These are phyloP conservation scores for Sporothrix pseudoabietina DNA, from an alignment of 2,329 filamentous ascomycete genomes.

Conservation along the genomic window DNA sequence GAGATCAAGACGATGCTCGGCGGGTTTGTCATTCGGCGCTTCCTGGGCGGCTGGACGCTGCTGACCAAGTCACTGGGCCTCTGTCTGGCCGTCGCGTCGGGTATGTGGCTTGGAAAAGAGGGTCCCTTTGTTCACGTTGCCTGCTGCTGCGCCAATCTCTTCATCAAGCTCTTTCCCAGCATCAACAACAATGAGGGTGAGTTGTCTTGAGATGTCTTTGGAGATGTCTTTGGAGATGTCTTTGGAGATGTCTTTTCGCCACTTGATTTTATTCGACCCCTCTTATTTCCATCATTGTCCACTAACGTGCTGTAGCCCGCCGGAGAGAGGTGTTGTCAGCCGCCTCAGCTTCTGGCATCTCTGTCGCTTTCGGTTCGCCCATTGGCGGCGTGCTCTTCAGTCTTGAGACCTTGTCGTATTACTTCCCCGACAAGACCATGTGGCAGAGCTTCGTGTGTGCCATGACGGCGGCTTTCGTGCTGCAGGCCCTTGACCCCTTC, in stretches of 20 bases:
- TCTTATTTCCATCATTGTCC: not conserved
- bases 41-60: conserved; percentile 86
- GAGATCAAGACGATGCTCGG: conserved; percentile 97
- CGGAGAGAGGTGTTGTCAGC: conserved; percentile 93
- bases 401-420: conserved; percentile 95
- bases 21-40: conserved; percentile 86
- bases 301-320: conserved; percentile 46
- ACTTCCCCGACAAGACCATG: conserved; percentile 99
- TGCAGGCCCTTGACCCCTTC: conserved; percentile 93
- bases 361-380: conserved; percentile 89
- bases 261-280: not conserved
- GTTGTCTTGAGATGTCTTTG: conserved; percentile 30
- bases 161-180: conserved; percentile 83
- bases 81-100: conserved; percentile 87
- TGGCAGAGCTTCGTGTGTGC: conserved; percentile 99
- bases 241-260: conserved; percentile 32
- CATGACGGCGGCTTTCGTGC: conserved; percentile 94
- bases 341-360: conserved; percentile 88
- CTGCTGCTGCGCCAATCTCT: conserved; percentile 91
- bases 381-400: conserved; percentile 95
- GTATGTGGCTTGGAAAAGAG: conserved; percentile 96
- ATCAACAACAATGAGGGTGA: conserved; percentile 83
- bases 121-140: conserved; percentile 94
- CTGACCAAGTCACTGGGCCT: conserved; percentile 86
- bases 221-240: too few relatives aligned